Evolutionary conservation across 2,329 filamentous ascomycete genomes (phyloP), one percentile per base, ranked within the genome.

Genomic region (Pseudogymnoascus sp.): DNA sequence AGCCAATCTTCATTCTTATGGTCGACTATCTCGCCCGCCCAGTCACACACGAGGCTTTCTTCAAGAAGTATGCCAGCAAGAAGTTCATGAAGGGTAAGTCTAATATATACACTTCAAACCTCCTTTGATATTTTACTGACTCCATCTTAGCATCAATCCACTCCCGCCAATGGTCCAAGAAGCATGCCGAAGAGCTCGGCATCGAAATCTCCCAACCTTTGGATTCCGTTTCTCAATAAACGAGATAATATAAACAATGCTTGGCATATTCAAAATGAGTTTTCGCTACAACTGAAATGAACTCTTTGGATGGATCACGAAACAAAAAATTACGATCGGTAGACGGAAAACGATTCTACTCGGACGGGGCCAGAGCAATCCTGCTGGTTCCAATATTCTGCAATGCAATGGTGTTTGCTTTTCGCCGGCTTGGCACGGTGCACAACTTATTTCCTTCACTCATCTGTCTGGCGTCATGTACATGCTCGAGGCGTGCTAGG

Each of bases 31-130:
- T 99, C 39, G 89, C 90, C 63, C 87, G 90, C 10, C 94, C 93
- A 27, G 90, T 97, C 61, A 84, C 88, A 44, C 94, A 99, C 72
- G 93, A 97, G 74, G 95, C 94, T 38, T 97, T 99, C 82, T 97
- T 97, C 83, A 96, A 96, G 84, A 99, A 99, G 78, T 99, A 99
- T 75, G 94, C 94, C 62, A 96, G 91, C 84, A 99, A 97, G 82
- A 97, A 96, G 79, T 99, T 97, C 79, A 80, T 97, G 71, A 99
- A 99, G 81, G 92, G 93, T 96, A 86, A 78, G 83, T 70, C 63
- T 29, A 58, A 15, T 5, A 25, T 21, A 29, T 31, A 13, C 35
- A 17, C 3, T 3, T 10, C 15, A 27, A 8, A 25, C 4, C 2
- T 4, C 10, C 27, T 27, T 29, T 8, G 2, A 60, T 27, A 60